A percentile compares a stretch with the other conserved stretches of the same genome.
phyloP scores from a whole-genome alignment of 2,329 filamentous ascomycete species.

The Metarhizium rileyi region DNA sequence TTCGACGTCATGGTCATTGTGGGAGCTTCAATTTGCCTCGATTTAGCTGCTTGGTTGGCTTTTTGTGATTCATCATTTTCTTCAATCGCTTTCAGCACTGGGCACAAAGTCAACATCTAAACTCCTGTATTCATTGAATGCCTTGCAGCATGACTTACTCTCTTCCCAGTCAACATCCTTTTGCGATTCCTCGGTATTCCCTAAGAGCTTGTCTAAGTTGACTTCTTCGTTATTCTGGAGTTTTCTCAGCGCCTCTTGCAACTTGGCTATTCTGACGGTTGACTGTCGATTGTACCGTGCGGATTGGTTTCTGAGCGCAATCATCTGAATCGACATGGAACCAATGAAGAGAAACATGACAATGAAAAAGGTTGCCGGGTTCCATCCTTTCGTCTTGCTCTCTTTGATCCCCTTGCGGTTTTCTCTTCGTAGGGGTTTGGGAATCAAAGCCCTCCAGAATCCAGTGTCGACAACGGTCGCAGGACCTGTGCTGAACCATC shows the following conservation, averaged over 20 bases:
- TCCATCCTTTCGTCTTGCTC: slow-evolving; percentile 54
- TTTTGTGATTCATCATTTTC: slow-evolving; percentile 40
- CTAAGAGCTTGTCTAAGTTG: slow-evolving; percentile 74
- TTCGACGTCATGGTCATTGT: slow-evolving; percentile 6
- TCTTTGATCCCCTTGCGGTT: slow-evolving; percentile 27
- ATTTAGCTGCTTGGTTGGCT: not conserved
- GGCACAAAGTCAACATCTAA: slow-evolving; percentile 8
- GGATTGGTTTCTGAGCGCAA: slow-evolving; percentile 68
- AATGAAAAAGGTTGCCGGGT: slow-evolving; percentile 75
- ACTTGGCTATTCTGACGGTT: slow-evolving; percentile 64
- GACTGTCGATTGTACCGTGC: slow-evolving; percentile 63
- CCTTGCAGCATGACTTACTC: slow-evolving; percentile 36
- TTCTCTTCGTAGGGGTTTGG: slow-evolving; percentile 50
- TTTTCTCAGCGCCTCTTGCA: slow-evolving; percentile 66
- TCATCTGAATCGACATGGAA: slow-evolving; percentile 90
- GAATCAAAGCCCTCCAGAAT: slow-evolving; percentile 62
- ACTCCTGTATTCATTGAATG: not conserved
- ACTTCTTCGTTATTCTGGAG: slow-evolving; percentile 66
- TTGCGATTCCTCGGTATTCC: slow-evolving; percentile 58
- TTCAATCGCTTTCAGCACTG: slow-evolving; percentile 59
- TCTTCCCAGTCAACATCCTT: slow-evolving; percentile 85
- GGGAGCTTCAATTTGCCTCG: slow-evolving; percentile 1
- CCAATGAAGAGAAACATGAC: slow-evolving; percentile 80
- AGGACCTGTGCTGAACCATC: slow-evolving; percentile 27
- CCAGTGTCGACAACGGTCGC: slow-evolving; percentile 46